These are phyloP conservation scores for Rhynchosporium secalis DNA, from an alignment of 2,329 filamentous ascomycete genomes.

Conservation along the genomic window DNA sequence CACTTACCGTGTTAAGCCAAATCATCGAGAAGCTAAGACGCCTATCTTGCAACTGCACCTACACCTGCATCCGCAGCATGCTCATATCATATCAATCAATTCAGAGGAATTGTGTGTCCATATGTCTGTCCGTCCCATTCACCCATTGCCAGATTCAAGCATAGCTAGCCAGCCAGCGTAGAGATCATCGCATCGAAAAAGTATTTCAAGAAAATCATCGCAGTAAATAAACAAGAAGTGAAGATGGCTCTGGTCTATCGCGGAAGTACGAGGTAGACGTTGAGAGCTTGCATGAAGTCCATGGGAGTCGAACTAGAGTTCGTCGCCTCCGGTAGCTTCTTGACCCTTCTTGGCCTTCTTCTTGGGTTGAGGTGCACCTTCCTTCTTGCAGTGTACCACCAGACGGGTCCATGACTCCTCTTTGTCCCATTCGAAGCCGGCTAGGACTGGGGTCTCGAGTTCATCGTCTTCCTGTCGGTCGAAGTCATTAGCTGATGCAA, in stretches of 20 bases:
- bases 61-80: background rate
- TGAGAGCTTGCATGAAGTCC: constrained; percentile 9
- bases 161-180: constrained; percentile 11
- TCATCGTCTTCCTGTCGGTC: constrained; percentile 80
- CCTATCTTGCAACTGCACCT: background rate
- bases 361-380: constrained; percentile 59
- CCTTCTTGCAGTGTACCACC: constrained; percentile 80
- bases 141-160: constrained; percentile 2
- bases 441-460: constrained; percentile 81
- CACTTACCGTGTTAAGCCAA: background rate
- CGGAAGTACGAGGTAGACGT: constrained; percentile 18
- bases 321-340: constrained; percentile 43
- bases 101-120: constrained; percentile 8
- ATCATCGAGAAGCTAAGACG: constrained; percentile 8
- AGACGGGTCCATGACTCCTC: constrained; percentile 88
- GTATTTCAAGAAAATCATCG: background rate
- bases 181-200: background rate
- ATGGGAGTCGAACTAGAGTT: constrained; percentile 29
- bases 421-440: constrained; percentile 95
- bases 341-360: constrained; percentile 66
- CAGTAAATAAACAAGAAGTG: background rate
- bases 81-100: constrained; percentile 1
- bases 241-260: constrained; percentile 18
- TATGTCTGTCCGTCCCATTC: constrained; percentile 1
- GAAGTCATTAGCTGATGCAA: constrained; percentile 27